Percentiles rank a stretch among this genome's conserved stretches.
Evolutionary conservation across 1,139 yeast genomes (phyloP).

Genomic region (Scheffersomyces titani): DNA sequence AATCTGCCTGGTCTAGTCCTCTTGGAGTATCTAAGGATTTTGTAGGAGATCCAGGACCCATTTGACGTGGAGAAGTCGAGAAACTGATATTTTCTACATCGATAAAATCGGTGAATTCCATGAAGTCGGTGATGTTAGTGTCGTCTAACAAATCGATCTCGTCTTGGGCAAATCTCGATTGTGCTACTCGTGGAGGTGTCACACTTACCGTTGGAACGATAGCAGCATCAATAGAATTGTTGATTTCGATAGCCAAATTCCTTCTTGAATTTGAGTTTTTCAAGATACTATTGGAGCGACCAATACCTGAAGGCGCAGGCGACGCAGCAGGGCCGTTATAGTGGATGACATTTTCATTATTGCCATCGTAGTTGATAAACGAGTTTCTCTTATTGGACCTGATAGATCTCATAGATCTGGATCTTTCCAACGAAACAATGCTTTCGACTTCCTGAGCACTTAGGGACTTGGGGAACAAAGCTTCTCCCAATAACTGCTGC

Average conservation of each 20-base stretch:
- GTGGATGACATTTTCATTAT: conserved; percentile 44
- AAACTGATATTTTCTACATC: conserved; percentile 54
- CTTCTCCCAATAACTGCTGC: conserved; percentile 51
- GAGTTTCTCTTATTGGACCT: conserved; percentile 42
- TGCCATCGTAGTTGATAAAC: conserved; percentile 49
- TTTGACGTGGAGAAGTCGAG: conserved; percentile 15
- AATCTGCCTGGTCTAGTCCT: neutral
- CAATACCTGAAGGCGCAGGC: conserved; percentile 20
- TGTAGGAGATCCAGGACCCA: neutral
- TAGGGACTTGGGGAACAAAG: conserved; percentile 69
- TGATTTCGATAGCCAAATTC: conserved; percentile 11
- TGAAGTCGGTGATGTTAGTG: conserved; percentile 32
- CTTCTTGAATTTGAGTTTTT: conserved; percentile 32
- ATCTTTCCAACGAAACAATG: conserved; percentile 70
- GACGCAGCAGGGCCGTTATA: conserved; percentile 24
- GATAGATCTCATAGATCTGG: conserved; percentile 59
- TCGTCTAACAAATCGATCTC: neutral
- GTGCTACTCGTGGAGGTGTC: neutral
- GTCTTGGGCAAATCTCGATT: neutral
- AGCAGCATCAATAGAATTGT: conserved; percentile 10
- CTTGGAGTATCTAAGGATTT: conserved; percentile 1
- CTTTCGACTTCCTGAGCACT: conserved; percentile 71
- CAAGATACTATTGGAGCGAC: conserved; percentile 54
- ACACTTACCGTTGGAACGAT: neutral
- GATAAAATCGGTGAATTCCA: conserved; percentile 67